Evolutionary conservation across 345 rosid genomes (phyloP), one percentile per base, ranked within the genome.

Genomic region (Nephelium lappaceum): DNA sequence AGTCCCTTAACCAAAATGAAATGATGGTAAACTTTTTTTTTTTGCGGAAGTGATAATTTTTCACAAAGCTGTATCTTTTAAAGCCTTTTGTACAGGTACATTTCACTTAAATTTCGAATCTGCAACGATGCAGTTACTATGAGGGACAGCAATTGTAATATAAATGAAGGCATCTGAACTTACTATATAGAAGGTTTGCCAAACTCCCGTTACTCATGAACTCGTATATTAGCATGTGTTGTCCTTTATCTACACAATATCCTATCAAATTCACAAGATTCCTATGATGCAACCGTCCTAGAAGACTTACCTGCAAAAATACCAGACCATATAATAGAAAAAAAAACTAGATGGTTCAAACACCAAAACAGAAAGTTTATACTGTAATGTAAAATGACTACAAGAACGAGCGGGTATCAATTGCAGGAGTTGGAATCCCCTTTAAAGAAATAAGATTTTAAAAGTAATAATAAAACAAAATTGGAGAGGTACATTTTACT

Each of bases 161-260:
- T 21, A 24, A 41, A 39, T 31, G 60, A 68, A 74, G 72, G 72
- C 24, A 43, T 61, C 12, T 65, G 63, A 83, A 80, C 98, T 89
- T 81, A 90, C 99, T 73, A 78, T 96, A 89, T 75, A 96, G 86
- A 81, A 83, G 90, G 87, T 88, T 90, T 80, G 88, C 94, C 84
- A 94, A 82, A 86, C 98, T 96, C 72, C 99, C 99, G 61, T 91
- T 94, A 86, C 94, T 91, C 99, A 96, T 96, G 93, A 88, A 94
- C 90, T 94, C 97, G 76, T 96, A 96, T 21, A 96, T 83, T 80
- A 96, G 77, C 89, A 96, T 93, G 82, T 60, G 84, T 27, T 89
- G 89, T 71, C 95, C 95, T 88, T 93, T 96, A 77, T 96, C 98
- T 3, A 89, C 84, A 74, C 98, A 93, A 83, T 91, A 91, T 77